Conservation (phyloP, 73 alveolate species). For the Uronychia setigera region DNA sequence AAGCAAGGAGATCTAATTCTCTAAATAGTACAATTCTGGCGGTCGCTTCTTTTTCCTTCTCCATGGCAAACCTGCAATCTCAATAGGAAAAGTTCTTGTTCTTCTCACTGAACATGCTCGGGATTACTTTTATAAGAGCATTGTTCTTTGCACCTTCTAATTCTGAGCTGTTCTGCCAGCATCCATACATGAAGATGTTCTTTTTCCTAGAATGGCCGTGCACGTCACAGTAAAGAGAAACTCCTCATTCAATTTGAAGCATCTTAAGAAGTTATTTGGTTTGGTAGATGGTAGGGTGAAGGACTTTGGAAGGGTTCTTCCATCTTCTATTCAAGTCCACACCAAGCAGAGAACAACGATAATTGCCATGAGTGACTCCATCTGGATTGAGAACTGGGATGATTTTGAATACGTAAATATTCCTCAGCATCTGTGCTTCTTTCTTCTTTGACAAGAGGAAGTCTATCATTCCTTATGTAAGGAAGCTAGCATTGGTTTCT, state of each 20-base stretch:
- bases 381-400: constrained; percentile 98
- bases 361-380: constrained; percentile 96
- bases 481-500: constrained; percentile 89
- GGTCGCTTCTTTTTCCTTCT: constrained; percentile 51
- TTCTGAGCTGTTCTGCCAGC: constrained; percentile 27
- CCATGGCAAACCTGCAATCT: constrained; percentile 44
- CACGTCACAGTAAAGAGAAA: constrained; percentile 68
- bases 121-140: constrained; percentile 29
- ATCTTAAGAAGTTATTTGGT: constrained; percentile 73
- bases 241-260: constrained; percentile 56
- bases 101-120: constrained; percentile 17
- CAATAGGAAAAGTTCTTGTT: constrained; percentile 15
- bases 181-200: constrained; percentile 70
- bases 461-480: constrained; percentile 91
- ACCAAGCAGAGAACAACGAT: constrained; percentile 90
- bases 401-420: constrained; percentile 65
- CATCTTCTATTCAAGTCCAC: constrained; percentile 93
- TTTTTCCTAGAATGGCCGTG: constrained; percentile 81
- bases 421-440: constrained; percentile 81
- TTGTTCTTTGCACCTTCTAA: constrained; percentile 17
- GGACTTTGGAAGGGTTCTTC: constrained; percentile 74
- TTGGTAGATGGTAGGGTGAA: constrained; percentile 85
- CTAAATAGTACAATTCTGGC: constrained; percentile 47
- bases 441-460: constrained; percentile 76
- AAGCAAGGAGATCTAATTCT: constrained; percentile 21